Conservation (phyloP, 1,284 basidiomycete genomes). For the Pseudomicrostroma phylloplanum region DNA sequence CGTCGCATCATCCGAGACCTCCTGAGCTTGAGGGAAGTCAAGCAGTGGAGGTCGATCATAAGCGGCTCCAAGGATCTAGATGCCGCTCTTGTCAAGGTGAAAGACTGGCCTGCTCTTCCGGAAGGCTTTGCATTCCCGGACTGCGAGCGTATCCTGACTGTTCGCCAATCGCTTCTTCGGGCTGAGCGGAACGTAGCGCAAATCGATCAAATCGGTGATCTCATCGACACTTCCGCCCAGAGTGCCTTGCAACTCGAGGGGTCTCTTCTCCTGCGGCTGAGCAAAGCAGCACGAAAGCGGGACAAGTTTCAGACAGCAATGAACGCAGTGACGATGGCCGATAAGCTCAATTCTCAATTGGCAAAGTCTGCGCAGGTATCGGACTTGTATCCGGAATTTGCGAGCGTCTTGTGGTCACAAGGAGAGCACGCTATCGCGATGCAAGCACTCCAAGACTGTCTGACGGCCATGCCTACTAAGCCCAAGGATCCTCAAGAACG, state of each 20-base stretch:
- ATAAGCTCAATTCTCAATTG: conserved; percentile 46
- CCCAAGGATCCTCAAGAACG: conserved; percentile 11
- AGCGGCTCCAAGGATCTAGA: not conserved
- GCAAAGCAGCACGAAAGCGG: conserved; percentile 66
- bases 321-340: conserved; percentile 73
- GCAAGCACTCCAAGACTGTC: conserved; percentile 60
- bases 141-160: conserved; percentile 72
- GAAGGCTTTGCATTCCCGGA: conserved; percentile 63
- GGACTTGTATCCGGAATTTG: conserved; percentile 71
- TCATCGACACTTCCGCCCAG: conserved; percentile 59
- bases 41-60: conserved; percentile 16
- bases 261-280: conserved; percentile 65
- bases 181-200: conserved; percentile 63
- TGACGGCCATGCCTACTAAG: conserved; percentile 17
- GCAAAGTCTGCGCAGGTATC: conserved; percentile 18
- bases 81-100: not conserved
- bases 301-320: conserved; percentile 73
- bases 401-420: conserved; percentile 81
- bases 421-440: conserved; percentile 78
- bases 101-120: not conserved
- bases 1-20: conserved; percentile 20
- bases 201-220: conserved; percentile 65
- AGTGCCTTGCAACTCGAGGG: conserved; percentile 64
- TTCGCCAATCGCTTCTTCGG: conserved; percentile 73
- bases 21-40: conserved; percentile 28